Evolutionary conservation across 2,329 filamentous ascomycete genomes (phyloP).

Genomic region (Trichoderma afroharzianum): DNA sequence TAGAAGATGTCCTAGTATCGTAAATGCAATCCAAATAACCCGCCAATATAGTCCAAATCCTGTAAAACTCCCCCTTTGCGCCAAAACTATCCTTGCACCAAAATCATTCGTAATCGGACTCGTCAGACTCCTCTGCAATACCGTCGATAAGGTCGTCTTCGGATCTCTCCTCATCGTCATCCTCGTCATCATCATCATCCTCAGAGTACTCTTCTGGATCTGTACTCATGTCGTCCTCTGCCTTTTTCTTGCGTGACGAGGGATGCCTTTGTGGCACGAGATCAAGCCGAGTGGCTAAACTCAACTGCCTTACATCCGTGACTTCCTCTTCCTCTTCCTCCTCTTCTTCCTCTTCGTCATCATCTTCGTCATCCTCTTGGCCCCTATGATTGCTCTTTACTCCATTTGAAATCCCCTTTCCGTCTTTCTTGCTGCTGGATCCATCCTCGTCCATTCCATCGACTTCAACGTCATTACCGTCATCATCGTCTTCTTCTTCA

Average conservation of each 20-base stretch:
- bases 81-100: background rate
- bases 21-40: background rate
- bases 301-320: constrained; percentile 18
- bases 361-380: background rate
- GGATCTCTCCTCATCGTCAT: constrained; percentile 24
- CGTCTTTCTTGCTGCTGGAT: constrained; percentile 6
- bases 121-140: constrained; percentile 35
- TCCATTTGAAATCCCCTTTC: constrained; percentile 7
- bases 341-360: constrained; percentile 3
- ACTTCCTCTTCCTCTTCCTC: constrained; percentile 20
- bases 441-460: background rate
- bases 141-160: constrained; percentile 28
- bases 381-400: background rate
- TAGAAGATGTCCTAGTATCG: background rate
- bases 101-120: constrained; percentile 19
- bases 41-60: background rate
- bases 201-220: background rate
- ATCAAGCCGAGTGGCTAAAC: constrained; percentile 25
- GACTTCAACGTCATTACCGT: background rate
- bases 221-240: background rate
- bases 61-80: background rate
- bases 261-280: constrained; percentile 20
- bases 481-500: constrained; percentile 16
- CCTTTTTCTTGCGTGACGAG: background rate
- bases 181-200: constrained; percentile 19